These are phyloP conservation scores for Coffea canephora DNA, from an alignment of 257 asterid species.

Conservation along the genomic window DNA sequence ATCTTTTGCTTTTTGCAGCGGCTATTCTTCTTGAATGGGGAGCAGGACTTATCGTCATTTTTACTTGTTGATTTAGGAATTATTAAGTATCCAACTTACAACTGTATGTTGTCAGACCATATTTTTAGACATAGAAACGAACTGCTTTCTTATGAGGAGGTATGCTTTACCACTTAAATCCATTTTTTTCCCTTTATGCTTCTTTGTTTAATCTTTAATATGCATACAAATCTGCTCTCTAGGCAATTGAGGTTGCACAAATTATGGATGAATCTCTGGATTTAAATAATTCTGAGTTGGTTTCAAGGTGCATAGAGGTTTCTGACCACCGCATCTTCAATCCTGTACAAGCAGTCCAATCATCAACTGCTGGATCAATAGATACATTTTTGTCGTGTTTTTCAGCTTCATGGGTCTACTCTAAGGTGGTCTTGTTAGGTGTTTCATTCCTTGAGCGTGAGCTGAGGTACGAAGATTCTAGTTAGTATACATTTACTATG, in stretches of 20 bases:
- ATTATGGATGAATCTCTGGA: constrained; percentile 78
- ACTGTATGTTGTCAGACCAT: constrained; percentile 59
- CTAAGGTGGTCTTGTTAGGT: constrained; percentile 87
- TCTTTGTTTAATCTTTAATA: constrained; percentile 4
- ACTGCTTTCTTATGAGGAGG: constrained; percentile 89
- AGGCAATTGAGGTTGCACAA: constrained; percentile 94
- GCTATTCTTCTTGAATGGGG: constrained; percentile 96
- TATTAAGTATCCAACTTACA: constrained; percentile 80
- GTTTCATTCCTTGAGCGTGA: constrained; percentile 83
- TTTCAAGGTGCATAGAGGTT: constrained; percentile 66
- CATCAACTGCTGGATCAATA: constrained; percentile 43
- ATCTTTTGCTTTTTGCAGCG: constrained; percentile 50
- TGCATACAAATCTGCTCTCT: constrained; percentile 20
- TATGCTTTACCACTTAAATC: constrained; percentile 27
- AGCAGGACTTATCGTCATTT: constrained; percentile 87
- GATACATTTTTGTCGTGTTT: constrained; percentile 55
- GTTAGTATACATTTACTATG: constrained; percentile 9
- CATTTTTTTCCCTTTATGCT: neutral
- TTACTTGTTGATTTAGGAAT: constrained; percentile 86
- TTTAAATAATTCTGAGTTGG: constrained; percentile 51
- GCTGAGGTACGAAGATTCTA: constrained; percentile 53
- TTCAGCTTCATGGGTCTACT: constrained; percentile 80
- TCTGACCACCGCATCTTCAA: constrained; percentile 48
- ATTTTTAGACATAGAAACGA: constrained; percentile 56
- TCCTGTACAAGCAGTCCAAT: constrained; percentile 34